A percentile compares a stretch with the other conserved stretches of the same genome.
Evolutionary conservation across 805 yeast species (phyloP).

Genomic region (Candida nemodendra): DNA sequence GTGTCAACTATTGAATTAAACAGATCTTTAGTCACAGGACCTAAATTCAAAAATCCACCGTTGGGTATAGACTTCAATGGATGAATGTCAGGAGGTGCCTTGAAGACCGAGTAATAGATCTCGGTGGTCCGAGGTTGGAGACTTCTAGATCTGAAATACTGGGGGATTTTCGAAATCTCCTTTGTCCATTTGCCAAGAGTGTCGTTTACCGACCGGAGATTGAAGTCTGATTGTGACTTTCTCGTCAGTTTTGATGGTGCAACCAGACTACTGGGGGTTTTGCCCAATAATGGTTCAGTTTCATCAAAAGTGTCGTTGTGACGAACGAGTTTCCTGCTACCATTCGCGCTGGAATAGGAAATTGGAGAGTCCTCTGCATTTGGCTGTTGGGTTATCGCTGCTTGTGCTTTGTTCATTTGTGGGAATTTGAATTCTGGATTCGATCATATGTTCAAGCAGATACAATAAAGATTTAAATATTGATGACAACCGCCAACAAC

Average conservation of each 20-base stretch:
- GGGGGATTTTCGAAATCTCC: constrained; percentile 14
- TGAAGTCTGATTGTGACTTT: constrained; percentile 7
- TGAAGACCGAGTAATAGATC: constrained; percentile 57
- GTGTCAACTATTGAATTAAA: constrained; percentile 43
- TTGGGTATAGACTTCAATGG: constrained; percentile 31
- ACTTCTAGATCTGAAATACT: constrained; percentile 11
- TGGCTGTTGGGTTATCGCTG: no score
- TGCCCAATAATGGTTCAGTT: no score
- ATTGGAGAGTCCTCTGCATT: no score
- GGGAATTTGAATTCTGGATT: no score
- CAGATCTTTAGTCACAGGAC: constrained; percentile 24
- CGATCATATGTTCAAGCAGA: no score
- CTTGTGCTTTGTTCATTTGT: no score
- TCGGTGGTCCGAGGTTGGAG: constrained; percentile 32
- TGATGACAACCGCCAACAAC: no score
- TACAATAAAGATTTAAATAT: no score
- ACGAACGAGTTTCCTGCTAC: no score
- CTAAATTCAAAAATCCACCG: constrained; percentile 26
- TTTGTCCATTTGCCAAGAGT: constrained; percentile 19
- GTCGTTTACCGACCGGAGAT: constrained; percentile 8
- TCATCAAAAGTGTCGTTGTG: no score
- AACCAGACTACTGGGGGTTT: no score
- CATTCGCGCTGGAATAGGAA: no score
- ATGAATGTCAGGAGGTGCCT: constrained; percentile 34
- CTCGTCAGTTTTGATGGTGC: not conserved